Base-by-base conservation (phyloP, 306 rosid genomes). In the Canavalia ensiformis region DNA sequence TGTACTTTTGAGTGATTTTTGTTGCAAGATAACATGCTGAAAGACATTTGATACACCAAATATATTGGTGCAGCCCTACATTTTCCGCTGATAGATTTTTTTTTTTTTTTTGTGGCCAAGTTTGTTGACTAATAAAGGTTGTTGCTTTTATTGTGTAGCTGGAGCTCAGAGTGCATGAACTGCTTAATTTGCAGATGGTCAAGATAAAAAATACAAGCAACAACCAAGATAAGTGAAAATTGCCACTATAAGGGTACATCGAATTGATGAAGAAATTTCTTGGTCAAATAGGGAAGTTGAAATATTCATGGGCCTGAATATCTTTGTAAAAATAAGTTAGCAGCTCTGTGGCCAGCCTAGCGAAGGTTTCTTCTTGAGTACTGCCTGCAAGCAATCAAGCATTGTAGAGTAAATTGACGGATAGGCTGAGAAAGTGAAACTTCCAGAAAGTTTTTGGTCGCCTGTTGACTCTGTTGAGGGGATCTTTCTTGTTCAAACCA, bases 81-180 rank as follows among this genome's bases (percentile, higher is more conserved):
- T 67, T 78, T 49, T 77, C 64, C 30, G 25, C 41, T 68, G 54
- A 45, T 62, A 37, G 10, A 5, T 28, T 10, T 37, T 57, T 30
- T 0, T 34, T 44, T 41, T 3, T 13, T 35, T 58, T 59, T 31
- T 70, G 34, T 8, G 8, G 41, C 8, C 8, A 9, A 64, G 62
- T 18, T 37, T 74, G 64, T 71, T 77, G 4, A 72, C 7, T 69
- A 33, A 33, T 29, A 66, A 6, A 60, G 39, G 47, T 73, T 18
- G 28, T 60, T 54, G 52, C 54, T 50, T 83, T 66, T 78, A 35
- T 49, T 67, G 80, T 82, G 89, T 85, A 93, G 99, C 77, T 95
- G 81, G 90, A 93, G 84, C 81, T 58, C 2, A 86, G 85, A 85
- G 98, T 93, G 79, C 89, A 88, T 49, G 91, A 93, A 87, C 88